Base-by-base conservation (phyloP, 768 basidiomycete genomes). In the Kwoniella europaea region DNA sequence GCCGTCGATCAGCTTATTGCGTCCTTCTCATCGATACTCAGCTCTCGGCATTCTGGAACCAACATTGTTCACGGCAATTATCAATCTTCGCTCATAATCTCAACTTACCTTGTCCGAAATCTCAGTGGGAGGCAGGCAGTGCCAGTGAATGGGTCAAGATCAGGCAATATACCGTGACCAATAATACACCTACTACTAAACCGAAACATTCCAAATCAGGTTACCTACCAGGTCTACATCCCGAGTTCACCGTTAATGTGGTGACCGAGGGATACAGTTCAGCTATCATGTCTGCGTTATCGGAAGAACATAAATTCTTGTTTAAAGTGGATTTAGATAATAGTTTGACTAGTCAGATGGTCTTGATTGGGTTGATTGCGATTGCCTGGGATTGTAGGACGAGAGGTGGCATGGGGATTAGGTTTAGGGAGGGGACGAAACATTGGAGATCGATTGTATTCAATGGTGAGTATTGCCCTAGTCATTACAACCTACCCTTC, bases 1-100 rank as follows among this genome's bases (percentile, higher is more conserved):
- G 78, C 18, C 74, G 78, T 16, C 71, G 78, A 46, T 72, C 78
- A 2, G 78, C 78, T 1, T 79, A 70, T 29, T 79, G 73, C 56
- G 71, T 79, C 24, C 68, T 77, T 3, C 64, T 77, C 35, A 68
- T 79, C 35, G 78, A 79, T 59, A 79, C 78, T 20, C 78, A 79
- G 53, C 35, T 74, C 3, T 79, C 78, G 6, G 69, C 73, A 41
- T 79, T 79, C 63, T 79, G 76, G 76, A 75, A 75, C 44, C 76
- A 77, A 65, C 78, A 79, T 55, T 65, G 72, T 16, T 74, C 74
- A 4, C 67, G 78, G 7, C 76, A 77, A 68, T 65, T 79, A 10
- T 77, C 76, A 12, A 76, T 79, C 44, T 79, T 79, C 54, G 78
- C 78, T 1, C 78, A 79, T 63, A 73, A 77, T 43, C 56, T 79